phyloP scores from a whole-genome alignment of 495 filamentous ascomycete species.

The Aspergillus ellipticus region DNA sequence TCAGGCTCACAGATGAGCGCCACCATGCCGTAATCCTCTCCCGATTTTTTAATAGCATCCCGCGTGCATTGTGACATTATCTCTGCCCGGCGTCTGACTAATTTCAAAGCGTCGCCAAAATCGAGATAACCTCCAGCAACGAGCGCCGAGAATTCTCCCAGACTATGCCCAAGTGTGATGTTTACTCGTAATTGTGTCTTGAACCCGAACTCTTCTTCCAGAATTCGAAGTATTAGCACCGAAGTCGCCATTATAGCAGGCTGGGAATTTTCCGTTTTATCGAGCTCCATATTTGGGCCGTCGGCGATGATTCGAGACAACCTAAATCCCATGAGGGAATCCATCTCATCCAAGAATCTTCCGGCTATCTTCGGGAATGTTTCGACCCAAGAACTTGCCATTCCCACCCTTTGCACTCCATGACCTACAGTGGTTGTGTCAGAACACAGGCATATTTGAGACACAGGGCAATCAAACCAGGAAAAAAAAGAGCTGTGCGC shows the following conservation, averaged over 20 bases:
- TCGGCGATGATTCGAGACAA: conserved; percentile 75
- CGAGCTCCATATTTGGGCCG: conserved; percentile 71
- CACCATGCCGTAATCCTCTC: conserved; percentile 84
- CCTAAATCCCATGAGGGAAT: conserved; percentile 61
- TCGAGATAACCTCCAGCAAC: conserved; percentile 74
- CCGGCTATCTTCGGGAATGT: conserved; percentile 72
- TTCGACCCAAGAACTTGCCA: conserved; percentile 79
- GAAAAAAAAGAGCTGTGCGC: conserved; percentile 80
- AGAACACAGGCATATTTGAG: neutral
- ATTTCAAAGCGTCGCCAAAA: conserved; percentile 70
- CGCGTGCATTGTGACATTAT: conserved; percentile 76
- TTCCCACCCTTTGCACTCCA: conserved; percentile 91
- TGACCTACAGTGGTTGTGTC: conserved; percentile 58
- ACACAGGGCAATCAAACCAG: conserved; percentile 49
- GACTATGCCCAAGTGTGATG: conserved; percentile 82
- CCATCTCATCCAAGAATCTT: conserved; percentile 77
- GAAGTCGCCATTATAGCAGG: conserved; percentile 95
- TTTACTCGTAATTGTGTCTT: conserved; percentile 63
- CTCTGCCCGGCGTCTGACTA: conserved; percentile 78
- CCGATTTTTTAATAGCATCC: conserved; percentile 56
- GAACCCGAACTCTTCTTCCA: conserved; percentile 83
- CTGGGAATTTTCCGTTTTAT: conserved; percentile 82
- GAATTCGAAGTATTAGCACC: conserved; percentile 81
- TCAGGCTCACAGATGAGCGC: conserved; percentile 82
- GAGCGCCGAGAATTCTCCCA: conserved; percentile 93